phyloP scores from a whole-genome alignment of 192 early-diverging fungal species.

The Gorgonomyces haynaldii region DNA sequence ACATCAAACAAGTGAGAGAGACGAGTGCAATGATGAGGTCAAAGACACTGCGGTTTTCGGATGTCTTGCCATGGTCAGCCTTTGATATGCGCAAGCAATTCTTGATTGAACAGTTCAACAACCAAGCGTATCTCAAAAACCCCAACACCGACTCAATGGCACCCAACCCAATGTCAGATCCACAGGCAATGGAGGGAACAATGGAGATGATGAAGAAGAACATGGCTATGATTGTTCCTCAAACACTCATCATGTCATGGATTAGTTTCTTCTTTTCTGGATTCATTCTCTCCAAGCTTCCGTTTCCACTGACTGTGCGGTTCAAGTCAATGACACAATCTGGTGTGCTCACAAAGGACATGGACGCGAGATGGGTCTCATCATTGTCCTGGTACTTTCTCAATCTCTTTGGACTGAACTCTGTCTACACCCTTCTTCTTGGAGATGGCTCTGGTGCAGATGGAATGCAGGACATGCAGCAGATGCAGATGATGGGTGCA shows the following conservation, averaged over 20 bases:
- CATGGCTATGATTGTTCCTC: conserved; percentile 94
- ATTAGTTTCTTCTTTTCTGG: conserved; percentile 98
- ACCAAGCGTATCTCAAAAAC: conserved; percentile 78
- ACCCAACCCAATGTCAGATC: conserved; percentile 84
- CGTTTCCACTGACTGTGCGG: conserved; percentile 88
- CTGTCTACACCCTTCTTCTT: conserved; percentile 82
- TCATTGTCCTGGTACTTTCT: conserved; percentile 98
- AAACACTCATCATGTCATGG: conserved; percentile 98
- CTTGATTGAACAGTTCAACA: conserved; percentile 65
- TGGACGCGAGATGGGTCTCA: conserved; percentile 92
- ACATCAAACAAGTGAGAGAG: conserved; percentile 72
- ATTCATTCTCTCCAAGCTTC: conserved; percentile 91
- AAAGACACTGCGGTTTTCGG: conserved; percentile 46
- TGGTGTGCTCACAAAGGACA: conserved; percentile 86
- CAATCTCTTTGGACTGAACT: conserved; percentile 87
- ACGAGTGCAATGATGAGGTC: conserved; percentile 52
- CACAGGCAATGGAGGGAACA: conserved; percentile 85
- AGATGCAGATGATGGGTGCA: conserved; percentile 76
- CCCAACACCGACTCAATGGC: conserved; percentile 46
- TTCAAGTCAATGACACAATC: conserved; percentile 98
- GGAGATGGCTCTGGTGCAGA: conserved; percentile 82
- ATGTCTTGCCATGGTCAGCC: conserved; percentile 54
- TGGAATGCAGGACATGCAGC: conserved; percentile 79
- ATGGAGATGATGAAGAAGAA: conserved; percentile 98
- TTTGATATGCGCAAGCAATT: conserved; percentile 63